These are phyloP conservation scores for Ceratobasidium sp. DNA, from an alignment of 1,284 basidiomycete genomes.

Conservation along the genomic window DNA sequence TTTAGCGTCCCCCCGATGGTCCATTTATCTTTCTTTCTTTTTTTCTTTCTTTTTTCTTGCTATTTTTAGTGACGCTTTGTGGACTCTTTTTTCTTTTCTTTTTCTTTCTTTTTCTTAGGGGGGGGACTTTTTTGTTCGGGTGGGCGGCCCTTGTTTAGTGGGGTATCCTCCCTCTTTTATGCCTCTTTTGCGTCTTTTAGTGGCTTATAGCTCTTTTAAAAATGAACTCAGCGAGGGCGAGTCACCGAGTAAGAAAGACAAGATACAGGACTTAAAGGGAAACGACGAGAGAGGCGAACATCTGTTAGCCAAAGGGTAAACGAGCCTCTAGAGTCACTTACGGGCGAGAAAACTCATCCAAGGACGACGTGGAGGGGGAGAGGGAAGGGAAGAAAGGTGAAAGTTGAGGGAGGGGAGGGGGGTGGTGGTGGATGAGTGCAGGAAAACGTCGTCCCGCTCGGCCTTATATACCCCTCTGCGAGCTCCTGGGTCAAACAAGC, in stretches of 20 bases:
- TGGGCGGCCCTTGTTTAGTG: slow-evolving; percentile 16
- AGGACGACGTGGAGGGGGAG: background rate
- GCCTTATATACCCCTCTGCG: background rate
- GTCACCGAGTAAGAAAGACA: background rate
- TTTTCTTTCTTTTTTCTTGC: too few relatives aligned
- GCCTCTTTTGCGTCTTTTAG: slow-evolving; percentile 22
- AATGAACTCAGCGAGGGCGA: background rate
- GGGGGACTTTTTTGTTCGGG: background rate
- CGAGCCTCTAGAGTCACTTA: too few relatives aligned
- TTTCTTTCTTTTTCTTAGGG: background rate
- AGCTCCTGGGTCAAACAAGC: background rate
- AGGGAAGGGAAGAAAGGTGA: too few relatives aligned
- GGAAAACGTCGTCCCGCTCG: background rate
- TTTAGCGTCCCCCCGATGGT: slow-evolving; percentile 4
- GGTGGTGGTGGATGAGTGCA: background rate
- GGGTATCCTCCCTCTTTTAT: slow-evolving; percentile 11
- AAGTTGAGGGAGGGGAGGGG: background rate
- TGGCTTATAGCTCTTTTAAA: slow-evolving; percentile 22
- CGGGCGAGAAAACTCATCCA: too few relatives aligned
- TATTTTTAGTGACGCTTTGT: background rate
- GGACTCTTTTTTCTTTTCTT: background rate
- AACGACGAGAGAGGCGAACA: background rate
- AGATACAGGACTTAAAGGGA: background rate
- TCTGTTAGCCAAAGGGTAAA: too few relatives aligned
- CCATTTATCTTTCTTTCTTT: background rate